Conservation (phyloP, 495 filamentous ascomycete species). For the Durotheca rogersii region DNA sequence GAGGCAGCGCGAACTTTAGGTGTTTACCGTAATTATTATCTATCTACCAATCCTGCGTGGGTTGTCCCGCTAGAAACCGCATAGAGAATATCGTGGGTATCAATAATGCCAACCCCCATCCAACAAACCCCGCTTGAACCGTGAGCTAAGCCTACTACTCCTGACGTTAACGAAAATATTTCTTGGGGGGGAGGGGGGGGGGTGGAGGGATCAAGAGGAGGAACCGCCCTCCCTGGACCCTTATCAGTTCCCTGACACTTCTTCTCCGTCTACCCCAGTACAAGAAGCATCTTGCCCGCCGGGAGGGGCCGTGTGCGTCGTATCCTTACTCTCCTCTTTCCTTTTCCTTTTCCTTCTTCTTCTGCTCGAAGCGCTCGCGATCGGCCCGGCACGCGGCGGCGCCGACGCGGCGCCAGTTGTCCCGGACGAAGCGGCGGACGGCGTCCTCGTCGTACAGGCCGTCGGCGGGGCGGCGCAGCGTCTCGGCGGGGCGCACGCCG, state of each 20-base stretch:
- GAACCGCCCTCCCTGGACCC: not conserved
- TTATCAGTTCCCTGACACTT: not conserved
- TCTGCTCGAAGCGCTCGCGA: slow-evolving; percentile 1
- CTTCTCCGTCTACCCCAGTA: not conserved
- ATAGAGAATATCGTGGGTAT: too few species aligned
- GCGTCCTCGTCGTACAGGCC: slow-evolving; percentile 42
- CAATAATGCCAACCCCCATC: too few species aligned
- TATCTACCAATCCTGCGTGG: too few species aligned
- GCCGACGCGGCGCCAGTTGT: slow-evolving; percentile 39
- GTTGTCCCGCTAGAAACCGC: too few species aligned
- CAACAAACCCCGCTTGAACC: too few species aligned
- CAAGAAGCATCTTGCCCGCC: not conserved
- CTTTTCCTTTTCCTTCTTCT: slow-evolving; percentile 17
- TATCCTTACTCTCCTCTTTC: slow-evolving; percentile 24
- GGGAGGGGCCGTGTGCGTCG: slow-evolving; percentile 1
- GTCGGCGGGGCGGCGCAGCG: slow-evolving; percentile 29
- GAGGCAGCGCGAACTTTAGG: too few species aligned
- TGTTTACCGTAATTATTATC: too few species aligned
- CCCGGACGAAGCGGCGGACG: slow-evolving; percentile 38
- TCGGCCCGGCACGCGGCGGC: slow-evolving; percentile 37
- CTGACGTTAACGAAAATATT: too few species aligned
- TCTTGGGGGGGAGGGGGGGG: not conserved
- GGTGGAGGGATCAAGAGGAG: not conserved
- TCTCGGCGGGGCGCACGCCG: slow-evolving; percentile 20
- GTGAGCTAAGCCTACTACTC: too few species aligned